Base-by-base conservation (phyloP, 768 basidiomycete species). In the Hygrophorus pudorinus region DNA sequence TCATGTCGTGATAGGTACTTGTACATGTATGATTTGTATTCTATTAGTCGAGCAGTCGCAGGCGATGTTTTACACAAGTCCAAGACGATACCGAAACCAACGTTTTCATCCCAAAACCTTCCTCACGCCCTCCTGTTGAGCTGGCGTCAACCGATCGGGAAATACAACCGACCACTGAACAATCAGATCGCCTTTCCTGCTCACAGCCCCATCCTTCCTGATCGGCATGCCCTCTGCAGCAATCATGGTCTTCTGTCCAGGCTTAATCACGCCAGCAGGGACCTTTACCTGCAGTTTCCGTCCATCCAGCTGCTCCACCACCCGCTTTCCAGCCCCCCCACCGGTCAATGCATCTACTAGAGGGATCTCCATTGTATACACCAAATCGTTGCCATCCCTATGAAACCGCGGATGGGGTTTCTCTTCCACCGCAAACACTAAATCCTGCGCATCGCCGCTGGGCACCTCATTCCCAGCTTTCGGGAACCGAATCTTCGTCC, bases 401-500 rank as follows among this genome's bases (percentile, higher is more conserved):
- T 66, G 73, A 63, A 88, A 96, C 13, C 70, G 60, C 0, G 72
- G 61, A 61, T 98, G 88, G 7, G 83, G 81, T 64, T 94, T 97
- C 65, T 97, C 91, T 61, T 96, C 93, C n/a, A 96, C 78, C 38
- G 94, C 78, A 58, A 99, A 97, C 27, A 92, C 92, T n/a, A 99
- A 73, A 59, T 93, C 89, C 56, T 92, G 90, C 11, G 84, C 60
- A 37, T 82, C 82, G 9, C 84, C 82, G 0, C 33, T 60, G 10
- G 66, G 57, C 41, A 73, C 70, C 54, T 92, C 90, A 61, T 97
- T 92, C 2, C 90, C 90, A 8, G 88, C 83, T 16, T 77, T 76
- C 0, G 86, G 78, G 63, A 93, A 97, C 33, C 88, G 80, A 47
- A 98, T 75, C 65, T 94, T 96, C 13, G 94, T 97, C 0, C 94